Conservation (phyloP, 2,329 filamentous ascomycete genomes). For the Claviceps sp. region DNA sequence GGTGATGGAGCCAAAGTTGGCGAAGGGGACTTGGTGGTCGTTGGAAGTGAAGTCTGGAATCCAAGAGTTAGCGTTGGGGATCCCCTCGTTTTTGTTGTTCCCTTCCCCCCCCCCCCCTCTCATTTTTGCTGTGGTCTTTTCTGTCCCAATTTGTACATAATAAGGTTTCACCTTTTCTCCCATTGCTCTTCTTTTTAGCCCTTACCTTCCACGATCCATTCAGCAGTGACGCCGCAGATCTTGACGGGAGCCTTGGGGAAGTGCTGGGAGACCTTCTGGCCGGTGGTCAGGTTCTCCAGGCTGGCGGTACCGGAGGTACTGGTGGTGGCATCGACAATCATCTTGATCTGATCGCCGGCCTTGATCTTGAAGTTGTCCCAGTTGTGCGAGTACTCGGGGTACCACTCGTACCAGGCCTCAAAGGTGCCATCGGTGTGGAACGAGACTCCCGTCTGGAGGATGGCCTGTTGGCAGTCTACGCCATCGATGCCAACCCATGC, state of each 20-base stretch:
- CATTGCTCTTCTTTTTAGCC: background rate
- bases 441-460: conserved; percentile 30
- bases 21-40: conserved; percentile 15
- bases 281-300: conserved; percentile 35
- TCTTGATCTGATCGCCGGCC: conserved; percentile 18
- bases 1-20: conserved; percentile 17
- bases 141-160: too few relatives aligned
- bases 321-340: conserved; percentile 16
- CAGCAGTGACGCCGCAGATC: conserved; percentile 43
- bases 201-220: conserved; percentile 45
- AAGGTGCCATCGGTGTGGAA: conserved; percentile 23
- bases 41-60: conserved; percentile 14
- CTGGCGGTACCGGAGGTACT: conserved; percentile 14
- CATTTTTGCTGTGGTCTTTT: too few relatives aligned
- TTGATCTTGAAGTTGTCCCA: conserved; percentile 21
- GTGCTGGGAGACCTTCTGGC: conserved; percentile 36
- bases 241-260: conserved; percentile 29
- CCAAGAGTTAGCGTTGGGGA: background rate
- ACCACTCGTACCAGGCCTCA: conserved; percentile 32
- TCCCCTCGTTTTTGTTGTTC: too few relatives aligned
- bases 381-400: conserved; percentile 19
- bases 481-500: conserved; percentile 37
- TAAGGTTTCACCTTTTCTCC: background rate
- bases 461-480: conserved; percentile 25
- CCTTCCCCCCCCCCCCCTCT: too few relatives aligned